Base-by-base conservation (phyloP, 1,284 basidiomycete species). In the Schizopora paradoxa region DNA sequence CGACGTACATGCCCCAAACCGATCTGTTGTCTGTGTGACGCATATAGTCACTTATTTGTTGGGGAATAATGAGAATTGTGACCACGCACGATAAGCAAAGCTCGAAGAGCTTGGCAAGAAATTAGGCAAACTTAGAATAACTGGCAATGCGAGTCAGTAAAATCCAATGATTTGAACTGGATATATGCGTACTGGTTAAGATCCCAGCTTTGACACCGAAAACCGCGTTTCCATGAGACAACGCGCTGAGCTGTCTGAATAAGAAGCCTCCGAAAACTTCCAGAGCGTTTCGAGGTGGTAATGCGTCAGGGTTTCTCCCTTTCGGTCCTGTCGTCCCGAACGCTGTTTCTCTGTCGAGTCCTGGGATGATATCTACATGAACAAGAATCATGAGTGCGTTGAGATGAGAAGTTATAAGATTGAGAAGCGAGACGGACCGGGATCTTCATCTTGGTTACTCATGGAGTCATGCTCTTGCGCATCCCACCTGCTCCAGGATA, bases 131-230 rank as follows among this genome's bases (percentile, higher is more conserved):
- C 71, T 70, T 33, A 87, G 62, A 4, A 82, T 51, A 5, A 81
- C 82, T 80, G 45, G 14, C 26, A 21, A 8, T 43, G 16, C 44
- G 27, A 34, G 29, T 18, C 28, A 41, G 33, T 38, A 18, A 19
- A 42, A 28, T 44, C 23, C 14, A 29, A 21, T 19, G 14, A 36
- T 31, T 6, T 38, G 23, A 34, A 10, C 18, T 49, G 32, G 34
- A 33, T 19, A 28, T 43, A 2, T 34, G 47, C 63, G 49, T 35
- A 72, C 79, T 70, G 31, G 83, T 79, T 39, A 93, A 59, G 6
- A 83, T 52, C 0, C 79, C 88, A 0, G 85, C 89, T 63, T 95
- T 95, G 53, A 92, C 44, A 0, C 86, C 86, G 53, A 82, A 94
- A 48, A 91, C 65, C 2, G 66, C 61, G 55, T 87, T 84, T 4